Evolutionary conservation across 345 rosid genomes (phyloP).

Genomic region (Microcos paniculata): DNA sequence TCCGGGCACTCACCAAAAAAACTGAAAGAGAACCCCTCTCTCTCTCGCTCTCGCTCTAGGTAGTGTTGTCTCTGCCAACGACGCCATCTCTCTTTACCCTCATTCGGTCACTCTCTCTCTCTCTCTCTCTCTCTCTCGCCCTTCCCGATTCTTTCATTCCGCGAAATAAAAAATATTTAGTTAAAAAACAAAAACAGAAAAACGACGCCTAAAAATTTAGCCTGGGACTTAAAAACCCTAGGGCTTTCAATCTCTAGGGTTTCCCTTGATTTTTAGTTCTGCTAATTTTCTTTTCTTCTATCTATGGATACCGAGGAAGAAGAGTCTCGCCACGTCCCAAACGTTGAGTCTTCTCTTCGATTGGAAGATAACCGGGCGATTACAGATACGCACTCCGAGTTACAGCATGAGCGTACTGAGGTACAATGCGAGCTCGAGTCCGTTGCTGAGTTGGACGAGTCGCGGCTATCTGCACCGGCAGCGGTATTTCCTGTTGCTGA

Average conservation of each 20-base stretch:
- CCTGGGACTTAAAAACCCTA: slow-evolving; percentile 29
- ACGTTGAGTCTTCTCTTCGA: slow-evolving; percentile 10
- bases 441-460: slow-evolving; percentile 20
- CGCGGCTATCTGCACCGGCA: not conserved
- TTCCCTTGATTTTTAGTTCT: slow-evolving; percentile 15
- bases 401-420: not conserved
- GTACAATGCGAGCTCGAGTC: slow-evolving; percentile 21
- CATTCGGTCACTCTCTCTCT: not conserved
- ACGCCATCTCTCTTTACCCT: not conserved
- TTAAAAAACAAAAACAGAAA: not conserved
- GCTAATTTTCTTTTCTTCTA: not conserved
- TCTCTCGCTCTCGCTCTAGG: not conserved
- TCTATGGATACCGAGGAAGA: slow-evolving; percentile 59
- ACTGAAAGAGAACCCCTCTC: not conserved
- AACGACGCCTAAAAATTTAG: slow-evolving; percentile 1
- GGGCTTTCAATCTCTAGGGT: slow-evolving; percentile 30
- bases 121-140: not conserved
- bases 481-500: slow-evolving; percentile 1
- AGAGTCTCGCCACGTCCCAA: slow-evolving; percentile 25
- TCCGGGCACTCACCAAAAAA: not conserved
- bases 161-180: not conserved
- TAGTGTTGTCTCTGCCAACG: not conserved
- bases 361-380: slow-evolving; percentile 15
- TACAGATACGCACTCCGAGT: not conserved
- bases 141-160: not conserved